Base-by-base conservation (phyloP, 176 grass and related monocot genomes). In the Oryza meyeriana region DNA sequence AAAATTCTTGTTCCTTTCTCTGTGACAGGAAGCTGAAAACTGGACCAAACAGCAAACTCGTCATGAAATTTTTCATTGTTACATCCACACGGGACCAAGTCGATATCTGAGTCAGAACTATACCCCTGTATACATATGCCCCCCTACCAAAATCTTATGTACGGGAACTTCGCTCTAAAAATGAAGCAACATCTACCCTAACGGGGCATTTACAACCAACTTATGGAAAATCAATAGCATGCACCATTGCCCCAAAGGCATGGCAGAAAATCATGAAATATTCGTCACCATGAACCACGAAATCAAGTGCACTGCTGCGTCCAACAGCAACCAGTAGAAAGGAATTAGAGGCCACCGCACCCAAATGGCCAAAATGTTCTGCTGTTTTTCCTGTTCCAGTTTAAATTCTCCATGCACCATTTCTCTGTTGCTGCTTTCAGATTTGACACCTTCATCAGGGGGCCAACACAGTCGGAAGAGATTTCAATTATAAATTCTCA, bases 401-500 rank as follows among this genome's bases (percentile, higher is more conserved):
- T 20, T 83, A 44, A 27, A 41, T 87, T 75, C 58, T 61, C 50
- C 50, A 80, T 47, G 1, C 6, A 47, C 12, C 17, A 63, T 29
- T 17, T 50, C 44, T 63, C 59, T 34, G 47, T 33, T 76, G 35
- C 25, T 77, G 61, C 76, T 47, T 39, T 39, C 79, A 26, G 58
- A n/a, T 63, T 72, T 12, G 20, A 30, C 20, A 36, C 70, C 63
- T 41, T 40, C 24, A 36, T 10, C 35, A 65, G 25, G 71, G 47
- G 32, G 64, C 71, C 64, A 76, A 12, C 48, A 59, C 62, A 29
- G 25, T 61, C 50, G 70, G 44, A 45, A 64, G 32, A 24, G 24
- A 10, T 48, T 50, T 72, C 45, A 97, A 45, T 94, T 97, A 77
- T 92, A 94, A 82, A 97, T 94, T 82, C 84, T 94, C 77, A 94